A percentile compares a stretch with the other conserved stretches of the same genome.
Conservation (phyloP, 495 filamentous ascomycete genomes). For the Melanomma pulvis-pyrius region DNA sequence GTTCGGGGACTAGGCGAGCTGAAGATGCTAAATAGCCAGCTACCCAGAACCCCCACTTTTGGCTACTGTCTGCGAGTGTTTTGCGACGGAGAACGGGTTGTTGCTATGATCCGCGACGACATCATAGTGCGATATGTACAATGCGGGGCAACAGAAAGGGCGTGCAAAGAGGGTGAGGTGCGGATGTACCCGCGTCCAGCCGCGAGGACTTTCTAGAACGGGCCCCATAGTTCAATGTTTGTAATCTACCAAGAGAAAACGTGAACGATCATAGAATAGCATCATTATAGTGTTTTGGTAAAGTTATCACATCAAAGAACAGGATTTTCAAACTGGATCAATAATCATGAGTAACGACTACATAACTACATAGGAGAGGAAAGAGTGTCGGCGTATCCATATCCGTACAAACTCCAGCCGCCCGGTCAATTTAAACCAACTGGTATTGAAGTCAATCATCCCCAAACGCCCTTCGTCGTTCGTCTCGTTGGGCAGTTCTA, state of each 20-base stretch:
- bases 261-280: too few species aligned
- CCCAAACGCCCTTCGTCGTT: background rate
- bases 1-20: background rate
- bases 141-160: too few species aligned
- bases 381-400: conserved; percentile 8
- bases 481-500: background rate
- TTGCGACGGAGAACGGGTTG: too few species aligned
- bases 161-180: background rate
- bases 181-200: background rate
- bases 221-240: too few species aligned
- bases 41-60: background rate
- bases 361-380: conserved; percentile 19
- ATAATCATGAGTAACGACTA: background rate
- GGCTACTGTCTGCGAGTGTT: too few species aligned
- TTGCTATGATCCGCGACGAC: too few species aligned
- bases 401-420: conserved; percentile 4
- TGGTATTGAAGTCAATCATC: background rate
- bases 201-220: background rate
- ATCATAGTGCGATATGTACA: too few species aligned
- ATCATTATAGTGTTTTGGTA: too few species aligned
- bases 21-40: too few species aligned
- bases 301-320: background rate
- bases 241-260: too few species aligned
- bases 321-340: background rate
- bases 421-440: conserved; percentile 12